Conservation (phyloP, 164 flowering plant species). For the Magnolia officinalis region DNA sequence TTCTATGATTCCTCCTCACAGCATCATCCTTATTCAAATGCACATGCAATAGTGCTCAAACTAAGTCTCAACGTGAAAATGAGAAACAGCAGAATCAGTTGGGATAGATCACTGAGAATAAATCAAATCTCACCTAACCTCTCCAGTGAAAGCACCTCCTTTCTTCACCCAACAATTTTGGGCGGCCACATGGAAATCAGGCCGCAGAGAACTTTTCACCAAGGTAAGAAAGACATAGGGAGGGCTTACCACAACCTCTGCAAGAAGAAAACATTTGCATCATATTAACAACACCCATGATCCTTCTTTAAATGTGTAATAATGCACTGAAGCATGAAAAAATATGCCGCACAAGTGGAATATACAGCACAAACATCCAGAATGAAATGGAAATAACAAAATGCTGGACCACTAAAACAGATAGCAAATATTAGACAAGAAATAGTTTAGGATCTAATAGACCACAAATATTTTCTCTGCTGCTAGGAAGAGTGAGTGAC, state of each 20-base stretch:
- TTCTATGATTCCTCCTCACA: too few relatives aligned
- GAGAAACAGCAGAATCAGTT: neutral
- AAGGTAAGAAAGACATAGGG: constrained; percentile 67
- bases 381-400: neutral
- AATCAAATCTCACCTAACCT: constrained; percentile 48
- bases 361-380: neutral
- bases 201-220: constrained; percentile 46
- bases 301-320: neutral
- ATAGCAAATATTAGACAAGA: neutral
- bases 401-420: neutral
- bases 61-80: too few relatives aligned
- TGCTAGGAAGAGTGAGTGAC: neutral
- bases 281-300: constrained; percentile 7
- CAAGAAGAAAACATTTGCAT: constrained; percentile 21
- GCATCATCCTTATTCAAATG: too few relatives aligned
- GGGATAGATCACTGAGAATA: neutral
- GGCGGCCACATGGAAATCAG: constrained; percentile 77
- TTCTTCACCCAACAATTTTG: constrained; percentile 87
- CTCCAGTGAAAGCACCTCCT: constrained; percentile 92
- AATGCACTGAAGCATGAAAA: neutral
- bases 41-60: too few relatives aligned
- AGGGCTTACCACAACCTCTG: constrained; percentile 89
- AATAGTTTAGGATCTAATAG: neutral
- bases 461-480: neutral
- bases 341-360: neutral